phyloP scores from a whole-genome alignment of 148 eudicot species.

The Vaccinium darrowii region DNA sequence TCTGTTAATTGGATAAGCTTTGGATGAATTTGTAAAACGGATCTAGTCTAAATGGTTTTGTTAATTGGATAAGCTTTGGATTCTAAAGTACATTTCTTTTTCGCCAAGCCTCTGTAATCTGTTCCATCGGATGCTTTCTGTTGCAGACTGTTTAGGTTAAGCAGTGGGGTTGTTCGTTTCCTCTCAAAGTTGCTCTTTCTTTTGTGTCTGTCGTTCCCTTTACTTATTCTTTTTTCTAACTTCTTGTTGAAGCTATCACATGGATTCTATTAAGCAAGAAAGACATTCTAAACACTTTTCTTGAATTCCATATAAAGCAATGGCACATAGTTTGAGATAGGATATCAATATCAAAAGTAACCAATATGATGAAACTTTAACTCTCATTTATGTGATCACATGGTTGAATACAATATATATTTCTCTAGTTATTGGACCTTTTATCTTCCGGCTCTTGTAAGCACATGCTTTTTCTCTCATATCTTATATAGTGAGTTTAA shows the following conservation, averaged over 20 bases:
- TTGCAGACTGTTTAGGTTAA: conserved; percentile 21
- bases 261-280: conserved; percentile 26
- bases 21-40: neutral
- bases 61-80: conserved; percentile 14
- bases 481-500: neutral
- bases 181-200: conserved; percentile 26
- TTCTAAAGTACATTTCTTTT: conserved; percentile 2
- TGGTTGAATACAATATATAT: neutral
- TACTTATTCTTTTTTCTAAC: conserved; percentile 16
- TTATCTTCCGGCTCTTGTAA: neutral
- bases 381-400: neutral
- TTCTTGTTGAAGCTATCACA: conserved; percentile 41
- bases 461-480: too few species aligned
- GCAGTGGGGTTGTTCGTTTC: conserved; percentile 28
- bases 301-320: neutral
- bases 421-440: neutral
- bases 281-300: neutral
- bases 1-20: conserved; percentile 9
- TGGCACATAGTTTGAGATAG: neutral
- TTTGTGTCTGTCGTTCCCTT: conserved; percentile 20
- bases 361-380: conserved; percentile 10
- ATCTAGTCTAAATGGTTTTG: neutral
- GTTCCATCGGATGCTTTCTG: conserved; percentile 23
- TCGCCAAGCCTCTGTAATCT: neutral
- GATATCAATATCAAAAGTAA: neutral